Percentiles rank a stretch among this genome's conserved stretches.
Evolutionary conservation across 768 basidiomycete species (phyloP).

Genomic region (Coprinellus micaceus): DNA sequence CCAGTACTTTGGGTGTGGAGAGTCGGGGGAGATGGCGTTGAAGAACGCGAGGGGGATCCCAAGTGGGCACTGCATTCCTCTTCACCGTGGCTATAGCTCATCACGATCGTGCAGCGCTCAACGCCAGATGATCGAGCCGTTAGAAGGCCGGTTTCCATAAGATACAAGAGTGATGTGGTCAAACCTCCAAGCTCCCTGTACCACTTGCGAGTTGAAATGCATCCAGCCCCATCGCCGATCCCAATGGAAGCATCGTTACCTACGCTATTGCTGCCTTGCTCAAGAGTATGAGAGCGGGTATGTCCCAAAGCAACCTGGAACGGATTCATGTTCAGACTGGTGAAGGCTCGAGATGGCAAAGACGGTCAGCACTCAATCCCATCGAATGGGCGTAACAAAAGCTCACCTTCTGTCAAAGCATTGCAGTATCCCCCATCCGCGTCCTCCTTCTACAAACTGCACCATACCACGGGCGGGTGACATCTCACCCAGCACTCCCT

Average conservation of each 20-base stretch:
- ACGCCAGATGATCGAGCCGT: conserved; percentile 86
- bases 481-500: conserved; percentile 96
- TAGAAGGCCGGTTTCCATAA: conserved; percentile 93
- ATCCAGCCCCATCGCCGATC: conserved; percentile 82
- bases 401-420: no score
- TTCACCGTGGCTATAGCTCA: conserved; percentile 4
- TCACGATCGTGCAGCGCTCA: conserved; percentile 61
- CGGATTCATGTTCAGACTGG: no score
- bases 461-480: no score
- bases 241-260: conserved; percentile 94
- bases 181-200: conserved; percentile 97
- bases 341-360: no score
- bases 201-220: conserved; percentile 93
- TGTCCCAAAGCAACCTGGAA: no score
- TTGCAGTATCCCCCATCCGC: no score
- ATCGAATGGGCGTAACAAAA: no score
- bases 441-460: no score
- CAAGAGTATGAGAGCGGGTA: no score
- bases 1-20: conserved; percentile 90
- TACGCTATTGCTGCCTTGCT: conserved; percentile 98
- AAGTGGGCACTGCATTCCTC: conserved; percentile 61
- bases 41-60: conserved; percentile 95
- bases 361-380: no score
- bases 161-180: conserved; percentile 99
- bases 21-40: conserved; percentile 78